Evolutionary conservation across 176 grass and related monocot genomes (phyloP), one percentile per base, ranked within the genome.

Genomic region (Thinopyrum elongatum): DNA sequence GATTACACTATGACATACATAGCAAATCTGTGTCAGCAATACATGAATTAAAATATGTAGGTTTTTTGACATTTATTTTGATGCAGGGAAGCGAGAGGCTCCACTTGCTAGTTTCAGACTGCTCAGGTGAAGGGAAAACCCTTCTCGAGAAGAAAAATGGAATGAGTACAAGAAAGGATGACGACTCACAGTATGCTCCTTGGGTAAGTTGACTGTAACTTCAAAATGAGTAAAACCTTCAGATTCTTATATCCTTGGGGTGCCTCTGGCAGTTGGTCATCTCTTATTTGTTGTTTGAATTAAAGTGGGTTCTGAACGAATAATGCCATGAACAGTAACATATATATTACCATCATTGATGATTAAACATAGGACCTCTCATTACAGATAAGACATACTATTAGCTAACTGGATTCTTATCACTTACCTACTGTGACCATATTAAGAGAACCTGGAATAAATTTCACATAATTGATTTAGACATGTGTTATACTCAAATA

Each of bases 71-170:
- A n/a, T 71, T 87, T 80, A 33, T 83, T 88, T 89, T 70, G 28
- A 69, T 82, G 47, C 78, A 98, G 95, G 95, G 95, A 95, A 95
- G 93, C 83, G 95, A 95, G 89, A 98, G 89, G 58, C 89, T 98
- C 31, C 70, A 69, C 38, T 72, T 93, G 74, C 77, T 98, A 88
- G 87, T 98, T 89, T 98, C 95, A 74, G 89, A 98, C 80, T 46
- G 76, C 85, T 79, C 91, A 66, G 86, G 62, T 61, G 35, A 89
- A 72, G 87, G 84, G 88, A 49, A 88, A 80, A 51, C 76, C 4
- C 81, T 91, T 80, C 51, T 65, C 79, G 75, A 76, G 14, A 87
- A 81, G 72, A 79, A 90, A 69, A 88, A 88, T 74, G 78, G 75
- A 41, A 77, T 22, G 22, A 68, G 72, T 64, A 79, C 51, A 10